Base-by-base conservation (phyloP, 1,284 basidiomycete genomes). In the Leccinum fallax region DNA sequence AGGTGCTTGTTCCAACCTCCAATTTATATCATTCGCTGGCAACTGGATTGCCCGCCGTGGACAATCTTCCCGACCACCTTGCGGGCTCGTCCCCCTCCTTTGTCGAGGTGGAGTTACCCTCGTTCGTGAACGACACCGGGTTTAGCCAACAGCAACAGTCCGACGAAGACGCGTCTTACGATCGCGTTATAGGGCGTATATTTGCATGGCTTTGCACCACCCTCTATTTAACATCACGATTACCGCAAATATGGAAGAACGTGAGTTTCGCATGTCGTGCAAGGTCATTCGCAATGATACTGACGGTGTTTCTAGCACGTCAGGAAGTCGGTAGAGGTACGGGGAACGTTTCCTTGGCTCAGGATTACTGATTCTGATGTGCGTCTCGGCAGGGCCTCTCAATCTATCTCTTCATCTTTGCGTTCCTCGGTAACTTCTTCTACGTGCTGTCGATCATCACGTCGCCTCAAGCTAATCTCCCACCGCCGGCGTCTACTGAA, bases 221-320 rank as follows among this genome's bases (percentile, higher is more conserved):
- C 1, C 79, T 97, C 21, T 98, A 98, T 76, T 79, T 98, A 28
- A 97, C 95, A 5, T 94, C 92, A 3, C 86, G 95, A 57, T 78
- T 97, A 69, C 95, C 95, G 30, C 95, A 97, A 76, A 97, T 98
- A 66, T 97, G 95, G 95, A 96, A 95, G 77, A 97, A 97, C 70
- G 94, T 96, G 73, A 76, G 93, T 87, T 7, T n/a, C 61, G 10
- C 15, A 54, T 48, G 36, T 61, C n/a, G 54, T 59, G 26, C 58
- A 36, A 24, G 36, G 46, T 40, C 61, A 49, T 61, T 61, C 61
- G 32, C 56, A 19, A 38, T 32, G 19, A 36, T 26, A 36, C 56
- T 46, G 51, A 63, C 15, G 10, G 13, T 58, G 43, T 30, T 16
- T 46, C 13, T 69, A 97, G 94, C 97, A 87, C 74, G 86, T 85